Base-by-base conservation (phyloP, 2,329 filamentous ascomycete genomes). In the Trichophyton schoenleinii region DNA sequence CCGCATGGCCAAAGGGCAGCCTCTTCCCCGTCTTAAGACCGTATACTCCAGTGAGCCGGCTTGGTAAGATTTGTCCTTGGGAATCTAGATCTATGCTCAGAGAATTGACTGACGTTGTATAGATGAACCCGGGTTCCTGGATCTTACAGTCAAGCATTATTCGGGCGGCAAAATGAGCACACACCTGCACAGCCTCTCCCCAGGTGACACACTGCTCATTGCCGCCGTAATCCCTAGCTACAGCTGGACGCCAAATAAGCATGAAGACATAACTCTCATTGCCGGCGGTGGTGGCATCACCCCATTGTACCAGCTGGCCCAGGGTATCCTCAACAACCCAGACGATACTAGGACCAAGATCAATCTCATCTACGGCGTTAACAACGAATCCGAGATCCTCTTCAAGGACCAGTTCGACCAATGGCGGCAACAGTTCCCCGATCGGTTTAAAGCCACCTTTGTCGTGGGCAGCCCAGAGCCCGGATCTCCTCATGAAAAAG, bases 231-330 rank as follows among this genome's bases (percentile, higher is more conserved):
- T 88, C 3, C 77, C 76, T 18, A 81, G 78, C 28, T 81, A 81
- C 69, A 67, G 72, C 38, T 87, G 82, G 80, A 79, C 75, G 22
- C 74, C 80, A 31, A 76, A 76, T 60, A 66, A 72, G 59, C 68
- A 73, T 74, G 69, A 76, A 71, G 78, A 81, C 64, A 71, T 89
- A n/a, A 80, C 82, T 2, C 77, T 88, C 44, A 81, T 89, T 49
- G 87, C 87, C 0, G 87, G 87, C 52, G 87, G 87, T 11, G 85
- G 85, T 0, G 87, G 87, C 18, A 87, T 90, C 65, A 89, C 86
- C 0, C 87, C 87, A 0, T 80, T 86, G 65, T 88, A 83, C 69
- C 84, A 87, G 69, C 79, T 88, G 1, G 77, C 81, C 1, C 80
- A 78, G 57, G 82, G 82, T 1, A 85, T 87, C 61, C 74, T 87